These are phyloP conservation scores for Saxophila tyrrhenica DNA, from an alignment of 495 filamentous ascomycete genomes.

Conservation along the genomic window DNA sequence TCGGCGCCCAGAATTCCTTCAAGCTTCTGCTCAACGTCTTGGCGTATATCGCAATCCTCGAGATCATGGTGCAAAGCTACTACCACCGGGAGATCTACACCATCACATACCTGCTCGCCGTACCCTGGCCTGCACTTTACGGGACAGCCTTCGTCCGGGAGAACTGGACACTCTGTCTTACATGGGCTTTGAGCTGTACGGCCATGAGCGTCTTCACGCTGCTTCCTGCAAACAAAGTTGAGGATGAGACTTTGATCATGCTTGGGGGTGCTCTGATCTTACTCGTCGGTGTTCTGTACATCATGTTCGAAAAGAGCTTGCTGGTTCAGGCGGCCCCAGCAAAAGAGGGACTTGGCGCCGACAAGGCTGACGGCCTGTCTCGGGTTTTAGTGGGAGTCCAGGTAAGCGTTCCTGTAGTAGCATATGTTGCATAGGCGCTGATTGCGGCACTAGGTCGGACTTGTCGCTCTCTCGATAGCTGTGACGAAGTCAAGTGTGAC, in stretches of 20 bases:
- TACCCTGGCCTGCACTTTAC: constrained; percentile 68
- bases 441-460: constrained; percentile 47
- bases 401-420: constrained; percentile 13
- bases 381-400: constrained; percentile 27
- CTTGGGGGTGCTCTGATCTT: constrained; percentile 72
- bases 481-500: constrained; percentile 73
- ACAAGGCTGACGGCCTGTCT: constrained; percentile 20
- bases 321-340: constrained; percentile 30
- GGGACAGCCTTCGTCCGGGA: constrained; percentile 57
- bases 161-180: constrained; percentile 50
- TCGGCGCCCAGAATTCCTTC: constrained; percentile 42
- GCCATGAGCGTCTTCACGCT: constrained; percentile 88
- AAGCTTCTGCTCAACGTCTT: constrained; percentile 51
- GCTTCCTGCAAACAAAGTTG: constrained; percentile 73
- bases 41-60: constrained; percentile 60
- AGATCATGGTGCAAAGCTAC: constrained; percentile 81
- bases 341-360: constrained; percentile 12
- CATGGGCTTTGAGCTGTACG: constrained; percentile 66
- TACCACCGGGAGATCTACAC: constrained; percentile 84
- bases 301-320: constrained; percentile 68
- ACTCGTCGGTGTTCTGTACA: constrained; percentile 63
- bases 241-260: constrained; percentile 71
- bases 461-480: constrained; percentile 70
- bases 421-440: not conserved
- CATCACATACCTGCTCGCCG: constrained; percentile 59